These are phyloP conservation scores for Arctium lappa DNA, from an alignment of 129 eudicot genomes.

Conservation along the genomic window DNA sequence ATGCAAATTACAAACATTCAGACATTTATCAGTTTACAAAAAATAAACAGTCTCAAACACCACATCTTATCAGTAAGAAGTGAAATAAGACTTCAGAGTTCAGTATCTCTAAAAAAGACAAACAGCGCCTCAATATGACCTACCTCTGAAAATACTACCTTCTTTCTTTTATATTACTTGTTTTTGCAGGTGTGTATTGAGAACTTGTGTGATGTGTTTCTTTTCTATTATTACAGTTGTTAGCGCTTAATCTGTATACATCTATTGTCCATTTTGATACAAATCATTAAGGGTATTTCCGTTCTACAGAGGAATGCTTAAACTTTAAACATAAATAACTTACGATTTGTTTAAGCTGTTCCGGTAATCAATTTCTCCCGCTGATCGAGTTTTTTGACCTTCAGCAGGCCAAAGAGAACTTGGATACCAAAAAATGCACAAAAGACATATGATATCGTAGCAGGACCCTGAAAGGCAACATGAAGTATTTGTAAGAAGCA, in stretches of 20 bases:
- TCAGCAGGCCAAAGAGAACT: conserved; percentile 78
- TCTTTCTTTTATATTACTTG: neutral
- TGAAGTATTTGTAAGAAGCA: neutral
- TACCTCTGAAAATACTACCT: neutral
- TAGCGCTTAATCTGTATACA: neutral
- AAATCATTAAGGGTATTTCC: neutral
- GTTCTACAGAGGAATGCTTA: neutral
- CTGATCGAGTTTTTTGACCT: conserved; percentile 87
- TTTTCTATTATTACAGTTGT: neutral
- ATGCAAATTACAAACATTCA: neutral
- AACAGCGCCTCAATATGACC: neutral
- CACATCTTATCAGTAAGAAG: neutral
- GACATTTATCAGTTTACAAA: neutral
- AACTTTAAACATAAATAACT: conserved; percentile 24
- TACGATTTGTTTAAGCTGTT: conserved; percentile 69
- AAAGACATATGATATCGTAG: conserved; percentile 55
- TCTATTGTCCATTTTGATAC: neutral
- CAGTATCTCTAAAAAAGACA: neutral
- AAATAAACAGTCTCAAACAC: neutral
- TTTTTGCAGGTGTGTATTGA: neutral
- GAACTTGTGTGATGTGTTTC: neutral
- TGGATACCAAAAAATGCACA: conserved; percentile 86
- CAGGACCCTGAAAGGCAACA: conserved; percentile 57
- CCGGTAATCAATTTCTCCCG: conserved; percentile 86
- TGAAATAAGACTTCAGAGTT: neutral